Base-by-base conservation (phyloP, 345 rosid species). In the Eutrema yunnanense region DNA sequence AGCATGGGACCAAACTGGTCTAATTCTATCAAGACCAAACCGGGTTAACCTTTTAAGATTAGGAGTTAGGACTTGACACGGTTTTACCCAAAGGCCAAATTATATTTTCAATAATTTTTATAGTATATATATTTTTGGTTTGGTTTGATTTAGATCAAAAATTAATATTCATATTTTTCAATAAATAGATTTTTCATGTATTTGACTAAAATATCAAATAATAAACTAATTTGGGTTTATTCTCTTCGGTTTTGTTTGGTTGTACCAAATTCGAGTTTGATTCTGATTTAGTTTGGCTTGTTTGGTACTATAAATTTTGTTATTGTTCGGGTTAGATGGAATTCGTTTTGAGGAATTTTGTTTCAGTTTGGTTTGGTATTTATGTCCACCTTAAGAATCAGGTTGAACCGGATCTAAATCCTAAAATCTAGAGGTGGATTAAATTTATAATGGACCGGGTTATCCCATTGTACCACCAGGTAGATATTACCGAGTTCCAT, bases 391-490 rank as follows among this genome's bases (percentile, higher is more conserved):
- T 4, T 52, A 11, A 29, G 36, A 12, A 12, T 12, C 14, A 37
- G 10, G 22, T 22, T 65, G 10, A 65, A 53, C 52, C 72, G n/a
- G 61, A 40, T 52, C 9, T 40, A 67, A 27, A 67, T 67, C 50
- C 29, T 0, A 48, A 59, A 10, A 58, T 1, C 32, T 22, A 47
- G 22, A 59, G 48, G 16, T 59, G 41, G 49, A 37, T 22, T 27
- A 16, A 22, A 61, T 51, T 33, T 30, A 14, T 32, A 63, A 55
- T 11, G 43, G 53, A 72, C 69, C 69, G 76, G 56, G 55, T 62
- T 52, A 62, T 30, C 38, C 22, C 44, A 41, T 50, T 34, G 63
- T 72, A 72, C 69, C 70, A 53, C 53, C 70, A 72, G 77, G 77
- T 64, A 73, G 47, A 46, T 19, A 37, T 32, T 16, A 65, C 46